phyloP scores from a whole-genome alignment of 139 green algal genomes.

The Desmodesmus armatus region DNA sequence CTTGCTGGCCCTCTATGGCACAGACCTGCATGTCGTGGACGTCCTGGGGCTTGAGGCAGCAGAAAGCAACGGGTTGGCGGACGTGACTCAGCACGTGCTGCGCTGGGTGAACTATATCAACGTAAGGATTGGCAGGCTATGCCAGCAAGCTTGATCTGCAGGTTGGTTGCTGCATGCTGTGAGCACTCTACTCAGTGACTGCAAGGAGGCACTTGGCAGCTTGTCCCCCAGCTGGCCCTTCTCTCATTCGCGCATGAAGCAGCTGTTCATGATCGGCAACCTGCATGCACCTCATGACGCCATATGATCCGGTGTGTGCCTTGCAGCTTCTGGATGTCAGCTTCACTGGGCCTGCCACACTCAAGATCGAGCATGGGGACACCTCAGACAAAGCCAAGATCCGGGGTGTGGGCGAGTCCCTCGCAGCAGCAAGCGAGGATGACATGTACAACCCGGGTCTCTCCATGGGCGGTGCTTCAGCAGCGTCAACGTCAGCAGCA shows the following conservation, averaged over 20 bases:
- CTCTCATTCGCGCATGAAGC: background rate
- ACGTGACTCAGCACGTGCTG: constrained; percentile 11
- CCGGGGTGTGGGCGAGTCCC: too few relatives aligned
- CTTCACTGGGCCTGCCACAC: background rate
- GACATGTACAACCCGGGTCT: background rate
- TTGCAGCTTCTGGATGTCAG: constrained; percentile 22
- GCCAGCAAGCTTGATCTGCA: background rate
- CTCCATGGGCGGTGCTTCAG: too few relatives aligned
- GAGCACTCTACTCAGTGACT: too few relatives aligned
- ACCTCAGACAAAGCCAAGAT: constrained; percentile 13
- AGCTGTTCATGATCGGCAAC: background rate
- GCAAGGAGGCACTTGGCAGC: background rate
- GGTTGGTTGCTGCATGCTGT: background rate
- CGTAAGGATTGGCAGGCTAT: too few relatives aligned
- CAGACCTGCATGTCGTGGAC: background rate
- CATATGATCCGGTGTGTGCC: too few relatives aligned
- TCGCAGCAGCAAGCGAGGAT: too few relatives aligned
- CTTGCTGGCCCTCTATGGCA: constrained; percentile 9
- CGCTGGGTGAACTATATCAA: background rate
- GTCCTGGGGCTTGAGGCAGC: constrained; percentile 19
- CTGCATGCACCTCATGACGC: background rate
- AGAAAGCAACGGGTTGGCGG: constrained; percentile 1
- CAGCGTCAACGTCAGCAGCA: background rate
- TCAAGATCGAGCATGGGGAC: constrained; percentile 39
- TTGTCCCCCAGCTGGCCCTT: background rate